phyloP scores from a whole-genome alignment of 306 rosid genomes.

The Vigna radiata region DNA sequence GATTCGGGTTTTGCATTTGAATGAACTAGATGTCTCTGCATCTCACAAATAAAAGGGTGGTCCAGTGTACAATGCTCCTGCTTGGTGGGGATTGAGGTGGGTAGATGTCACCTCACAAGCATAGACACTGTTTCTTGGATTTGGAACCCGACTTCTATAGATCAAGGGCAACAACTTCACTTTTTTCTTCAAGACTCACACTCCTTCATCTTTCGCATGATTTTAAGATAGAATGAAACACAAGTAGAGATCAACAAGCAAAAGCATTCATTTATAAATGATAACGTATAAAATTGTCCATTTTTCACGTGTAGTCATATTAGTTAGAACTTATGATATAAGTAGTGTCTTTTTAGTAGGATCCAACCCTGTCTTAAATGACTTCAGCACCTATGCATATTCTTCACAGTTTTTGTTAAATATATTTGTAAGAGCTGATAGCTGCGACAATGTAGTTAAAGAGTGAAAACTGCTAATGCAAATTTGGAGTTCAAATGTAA shows the following conservation, averaged over 20 bases:
- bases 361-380: slow-evolving; percentile 9
- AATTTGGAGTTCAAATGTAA: not conserved
- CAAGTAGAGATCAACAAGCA: not conserved
- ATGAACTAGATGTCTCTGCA: slow-evolving; percentile 5
- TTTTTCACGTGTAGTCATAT: not conserved
- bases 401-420: slow-evolving; percentile 10
- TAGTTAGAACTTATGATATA: not conserved
- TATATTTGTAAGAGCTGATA: not conserved
- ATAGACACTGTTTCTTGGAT: not conserved
- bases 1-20: slow-evolving; percentile 9
- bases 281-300: slow-evolving; percentile 6
- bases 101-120: not conserved
- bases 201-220: not conserved
- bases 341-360: not conserved
- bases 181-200: not conserved
- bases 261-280: not conserved
- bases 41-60: not conserved
- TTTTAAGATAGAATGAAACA: slow-evolving; percentile 8
- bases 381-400: not conserved
- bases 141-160: not conserved
- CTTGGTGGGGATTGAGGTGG: not conserved
- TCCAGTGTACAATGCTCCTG: not conserved
- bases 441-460: not conserved
- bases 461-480: slow-evolving; percentile 1
- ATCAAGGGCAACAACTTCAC: slow-evolving; percentile 1